Conservation (phyloP, 176 grass and related monocot genomes). For the Rhipidocladum racemiflorum region DNA sequence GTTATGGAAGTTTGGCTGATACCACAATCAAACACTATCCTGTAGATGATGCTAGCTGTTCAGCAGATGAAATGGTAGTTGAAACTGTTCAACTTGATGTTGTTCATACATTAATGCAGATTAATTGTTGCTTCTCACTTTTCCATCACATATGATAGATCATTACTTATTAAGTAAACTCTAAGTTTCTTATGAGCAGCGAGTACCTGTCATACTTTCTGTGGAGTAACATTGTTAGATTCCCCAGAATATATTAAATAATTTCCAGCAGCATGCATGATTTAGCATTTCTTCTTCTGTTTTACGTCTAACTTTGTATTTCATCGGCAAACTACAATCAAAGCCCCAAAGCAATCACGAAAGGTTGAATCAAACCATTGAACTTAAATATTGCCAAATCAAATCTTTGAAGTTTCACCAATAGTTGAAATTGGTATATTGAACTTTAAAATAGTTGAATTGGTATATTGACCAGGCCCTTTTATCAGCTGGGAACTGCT, state of each 20-base stretch:
- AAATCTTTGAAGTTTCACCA: not conserved
- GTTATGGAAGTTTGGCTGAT: conserved; percentile 63
- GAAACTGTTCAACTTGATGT: not conserved
- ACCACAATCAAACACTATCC: conserved; percentile 63
- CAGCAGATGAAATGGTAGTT: conserved; percentile 56
- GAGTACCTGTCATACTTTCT: not conserved
- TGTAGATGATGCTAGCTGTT: conserved; percentile 72
- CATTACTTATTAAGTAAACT: not conserved
- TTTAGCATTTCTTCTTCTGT: not conserved
- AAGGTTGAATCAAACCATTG: not conserved
- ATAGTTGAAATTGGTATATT: not conserved
- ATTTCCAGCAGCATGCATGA: not conserved
- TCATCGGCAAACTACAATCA: not conserved
- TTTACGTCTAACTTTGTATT: not conserved
- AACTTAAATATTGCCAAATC: not conserved
- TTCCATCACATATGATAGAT: not conserved
- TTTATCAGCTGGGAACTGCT: not conserved
- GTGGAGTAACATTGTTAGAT: not conserved
- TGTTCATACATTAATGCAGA: not conserved
- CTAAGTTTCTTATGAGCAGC: not conserved
- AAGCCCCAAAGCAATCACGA: not conserved
- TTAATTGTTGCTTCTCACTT: not conserved
- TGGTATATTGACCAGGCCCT: too few relatives aligned
- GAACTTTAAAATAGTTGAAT: too few relatives aligned
- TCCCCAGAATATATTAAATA: not conserved